phyloP scores from a whole-genome alignment of 2,329 filamentous ascomycete species.

The Chlorencoelia australis region DNA sequence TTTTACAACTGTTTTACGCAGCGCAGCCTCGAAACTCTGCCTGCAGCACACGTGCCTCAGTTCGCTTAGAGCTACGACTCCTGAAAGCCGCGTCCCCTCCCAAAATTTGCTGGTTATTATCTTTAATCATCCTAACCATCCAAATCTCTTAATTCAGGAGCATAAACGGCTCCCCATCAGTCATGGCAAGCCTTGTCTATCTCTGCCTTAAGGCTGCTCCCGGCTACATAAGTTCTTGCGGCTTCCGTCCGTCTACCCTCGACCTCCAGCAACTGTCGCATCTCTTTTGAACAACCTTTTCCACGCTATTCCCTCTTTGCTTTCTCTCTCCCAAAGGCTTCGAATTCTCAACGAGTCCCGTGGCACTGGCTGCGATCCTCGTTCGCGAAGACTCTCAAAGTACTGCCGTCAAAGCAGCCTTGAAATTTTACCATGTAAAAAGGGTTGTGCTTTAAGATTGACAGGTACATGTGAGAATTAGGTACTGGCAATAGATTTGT shows the following conservation, averaged over 20 bases:
- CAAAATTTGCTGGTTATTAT: background rate
- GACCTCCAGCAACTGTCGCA: conserved; percentile 6
- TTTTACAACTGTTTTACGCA: no score
- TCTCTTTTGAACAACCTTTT: conserved; percentile 10
- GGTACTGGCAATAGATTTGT: no score
- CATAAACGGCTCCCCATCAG: conserved; percentile 2
- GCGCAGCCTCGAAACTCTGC: background rate
- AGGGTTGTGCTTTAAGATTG: no score
- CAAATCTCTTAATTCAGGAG: background rate
- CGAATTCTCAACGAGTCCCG: conserved; percentile 4
- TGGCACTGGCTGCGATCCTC: conserved; percentile 3
- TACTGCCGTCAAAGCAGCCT: no score
- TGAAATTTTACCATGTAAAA: no score
- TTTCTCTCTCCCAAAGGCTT: conserved; percentile 6
- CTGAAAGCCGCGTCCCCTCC: background rate
- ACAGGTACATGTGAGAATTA: no score
- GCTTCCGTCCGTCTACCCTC: conserved; percentile 8
- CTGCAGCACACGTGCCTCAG: background rate
- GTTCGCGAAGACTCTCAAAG: background rate
- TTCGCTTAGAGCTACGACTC: background rate
- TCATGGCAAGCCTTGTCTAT: background rate
- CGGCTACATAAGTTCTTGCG: conserved; percentile 5
- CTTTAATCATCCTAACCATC: background rate
- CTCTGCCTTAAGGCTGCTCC: conserved; percentile 3
- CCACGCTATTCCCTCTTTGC: conserved; percentile 5